A percentile compares a stretch with the other conserved stretches of the same genome.
Conservation (phyloP, 1,284 basidiomycete species). For the Austroboletus novae-zelandiae region DNA sequence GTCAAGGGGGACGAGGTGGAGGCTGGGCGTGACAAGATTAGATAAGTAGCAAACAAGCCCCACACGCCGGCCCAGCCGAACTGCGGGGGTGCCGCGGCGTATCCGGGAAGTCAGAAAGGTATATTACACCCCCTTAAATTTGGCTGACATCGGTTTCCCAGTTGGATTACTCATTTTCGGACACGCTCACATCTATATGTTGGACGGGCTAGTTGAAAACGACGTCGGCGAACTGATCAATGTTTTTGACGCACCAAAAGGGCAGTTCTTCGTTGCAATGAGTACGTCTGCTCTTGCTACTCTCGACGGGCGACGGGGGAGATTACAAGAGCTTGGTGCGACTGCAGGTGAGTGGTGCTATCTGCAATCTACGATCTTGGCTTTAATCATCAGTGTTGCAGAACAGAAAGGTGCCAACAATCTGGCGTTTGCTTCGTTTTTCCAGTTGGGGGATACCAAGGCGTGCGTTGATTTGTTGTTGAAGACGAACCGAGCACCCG, state of each 20-base stretch:
- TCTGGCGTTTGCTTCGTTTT: slow-evolving; percentile 85
- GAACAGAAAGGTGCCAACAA: slow-evolving; percentile 86
- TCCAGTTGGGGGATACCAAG: slow-evolving; percentile 83
- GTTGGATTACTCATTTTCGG: slow-evolving; percentile 89
- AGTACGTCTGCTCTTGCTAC: slow-evolving; percentile 83
- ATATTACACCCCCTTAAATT: too few species aligned
- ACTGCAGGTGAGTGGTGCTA: slow-evolving; percentile 57
- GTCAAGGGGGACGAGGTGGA: too few species aligned
- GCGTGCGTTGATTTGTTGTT: slow-evolving; percentile 84
- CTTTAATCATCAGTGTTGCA: slow-evolving; percentile 20
- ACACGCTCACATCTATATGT: slow-evolving; percentile 81
- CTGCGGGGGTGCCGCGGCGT: too few species aligned
- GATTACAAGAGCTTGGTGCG: slow-evolving; percentile 65
- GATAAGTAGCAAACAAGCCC: too few species aligned
- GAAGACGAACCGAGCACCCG: slow-evolving; percentile 83
- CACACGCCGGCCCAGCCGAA: too few species aligned
- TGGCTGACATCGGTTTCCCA: slow-evolving; percentile 24
- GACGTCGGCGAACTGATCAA: slow-evolving; percentile 88
- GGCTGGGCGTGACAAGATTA: too few species aligned
- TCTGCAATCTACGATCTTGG: neutral
- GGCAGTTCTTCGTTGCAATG: slow-evolving; percentile 82
- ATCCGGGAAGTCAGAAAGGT: too few species aligned
- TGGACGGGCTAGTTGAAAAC: slow-evolving; percentile 90
- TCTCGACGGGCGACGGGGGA: slow-evolving; percentile 80
- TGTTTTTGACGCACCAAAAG: slow-evolving; percentile 80